These are phyloP conservation scores for Piromyces finnis DNA, from an alignment of 192 early-diverging fungal genomes.

Conservation along the genomic window DNA sequence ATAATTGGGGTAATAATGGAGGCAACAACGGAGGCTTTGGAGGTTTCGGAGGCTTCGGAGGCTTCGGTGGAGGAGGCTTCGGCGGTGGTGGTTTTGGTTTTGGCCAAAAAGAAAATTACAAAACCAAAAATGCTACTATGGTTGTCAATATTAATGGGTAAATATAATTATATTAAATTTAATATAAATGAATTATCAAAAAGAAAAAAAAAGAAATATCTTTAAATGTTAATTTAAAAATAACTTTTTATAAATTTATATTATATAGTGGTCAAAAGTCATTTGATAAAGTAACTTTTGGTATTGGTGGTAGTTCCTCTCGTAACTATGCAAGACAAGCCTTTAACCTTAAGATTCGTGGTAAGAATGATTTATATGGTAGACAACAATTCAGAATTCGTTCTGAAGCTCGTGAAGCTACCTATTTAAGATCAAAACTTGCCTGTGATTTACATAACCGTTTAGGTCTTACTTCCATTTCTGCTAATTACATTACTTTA, in stretches of 20 bases:
- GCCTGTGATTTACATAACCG: background rate
- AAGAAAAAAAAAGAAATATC: too few species aligned
- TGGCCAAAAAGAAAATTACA: background rate
- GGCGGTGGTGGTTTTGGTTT: background rate
- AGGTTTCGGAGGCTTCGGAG: too few species aligned
- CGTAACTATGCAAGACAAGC: background rate
- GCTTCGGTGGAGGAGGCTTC: background rate
- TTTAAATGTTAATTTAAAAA: too few species aligned
- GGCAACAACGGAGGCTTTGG: too few species aligned
- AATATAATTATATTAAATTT: background rate
- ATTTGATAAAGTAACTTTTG: background rate
- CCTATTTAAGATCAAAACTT: background rate
- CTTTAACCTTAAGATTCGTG: background rate
- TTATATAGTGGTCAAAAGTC: background rate
- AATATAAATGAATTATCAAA: too few species aligned
- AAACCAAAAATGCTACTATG: background rate
- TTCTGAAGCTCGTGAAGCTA: background rate
- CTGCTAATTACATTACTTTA: background rate
- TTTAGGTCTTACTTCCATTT: background rate
- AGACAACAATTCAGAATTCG: background rate
- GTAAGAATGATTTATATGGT: background rate
- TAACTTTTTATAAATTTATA: too few species aligned
- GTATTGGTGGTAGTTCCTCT: background rate
- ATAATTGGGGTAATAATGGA: too few species aligned
- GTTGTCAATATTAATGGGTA: background rate